Evolutionary conservation across 495 filamentous ascomycete genomes (phyloP), one percentile per base, ranked within the genome.

Genomic region (Chlorociboria aeruginascens): DNA sequence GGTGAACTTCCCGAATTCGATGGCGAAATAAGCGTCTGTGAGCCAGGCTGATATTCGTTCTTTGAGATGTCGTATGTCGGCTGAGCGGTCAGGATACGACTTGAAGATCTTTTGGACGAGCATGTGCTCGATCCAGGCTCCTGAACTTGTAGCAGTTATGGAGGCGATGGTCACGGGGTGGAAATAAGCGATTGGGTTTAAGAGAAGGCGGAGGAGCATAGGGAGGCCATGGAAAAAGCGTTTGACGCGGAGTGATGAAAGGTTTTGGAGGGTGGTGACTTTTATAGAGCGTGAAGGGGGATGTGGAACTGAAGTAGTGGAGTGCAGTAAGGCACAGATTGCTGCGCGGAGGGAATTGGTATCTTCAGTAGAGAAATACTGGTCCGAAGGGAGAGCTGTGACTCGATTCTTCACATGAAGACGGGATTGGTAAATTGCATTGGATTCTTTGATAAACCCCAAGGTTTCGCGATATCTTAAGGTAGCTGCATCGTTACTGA

Each of bases 11-110:
- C 20, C 45, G 1, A 66, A 47, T 32, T 61, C 51, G 10, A 64
- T 50, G 28, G 56, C 61, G 46, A 65, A 66, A 39, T 66, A 64
- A 7, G 63, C 64, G 20, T 65, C 57, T 0, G 63, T 52, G 7
- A 65, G 55, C 60, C 59, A 67, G 6, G 51, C 29, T 17, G 54
- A 50, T n/a, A 67, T 56, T 4, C 55, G 48, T 12, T 17, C 43
- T 48, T 63, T 56, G 3, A 67, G 52, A 2, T 50, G 49, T 20
- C 56, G 45, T 40, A 67, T 51, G n/a, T 64, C 60, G 3, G 48
- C 28, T 37, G 57, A 56, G 17, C 48, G 37, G 3, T 48, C 51
- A 0, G 52, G 40, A 43, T 65, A 66, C 28, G 61, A 52, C 49
- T 62, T 56, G 57, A 67, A 66, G 30, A 67, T 45, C 29, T 67